Evolutionary conservation across 495 filamentous ascomycete genomes (phyloP), one percentile per base, ranked within the genome.

Genomic region (Aspergillus coremiiformis): DNA sequence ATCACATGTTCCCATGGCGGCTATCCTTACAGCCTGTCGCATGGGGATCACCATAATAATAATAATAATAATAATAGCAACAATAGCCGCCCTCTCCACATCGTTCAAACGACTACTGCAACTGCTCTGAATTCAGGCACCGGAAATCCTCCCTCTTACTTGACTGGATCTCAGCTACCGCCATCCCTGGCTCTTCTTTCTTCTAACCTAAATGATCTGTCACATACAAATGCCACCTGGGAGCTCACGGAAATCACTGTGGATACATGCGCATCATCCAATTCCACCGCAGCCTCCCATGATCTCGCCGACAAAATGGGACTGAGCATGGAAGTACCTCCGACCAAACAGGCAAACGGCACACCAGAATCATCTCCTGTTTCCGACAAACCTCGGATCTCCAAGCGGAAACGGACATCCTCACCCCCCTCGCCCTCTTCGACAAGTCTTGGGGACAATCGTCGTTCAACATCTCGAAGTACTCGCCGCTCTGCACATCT

Each of bases 391-490:
- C 45, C 14, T 26, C 59, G 56, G 9, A 59, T 43, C 9, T 44
- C 54, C 2, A 54, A 55, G 11, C 49, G 55, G 17, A 55, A 56
- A 49, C 62, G 59, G 19, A 53, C 58, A 6, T 53, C 39, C 0
- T 68, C 69, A 5, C 60, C 65, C 5, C 57, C 64, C 15, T 58
- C 66, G 10, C 63, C 67, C 12, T 54, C 59, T 5, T 52, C 60
- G 5, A 61, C 54, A 39, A 57, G 60, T n/a, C 49, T 39, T n/a
- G 55, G 47, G 4, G 58, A 66, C 49, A 65, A 64, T 52, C 66
- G 64, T 47, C 66, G 65, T 29, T 66, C 66, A 17, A 50, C 59
- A 2, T 69, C 68, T 5, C 58, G 62, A 44, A 70, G 63, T 19
- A 69, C 69, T 1, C 61, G 55, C 8, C 59, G 57, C 21, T 70